These are phyloP conservation scores for Porcisia deanei DNA, from an alignment of 208 protist species.

Conservation along the genomic window DNA sequence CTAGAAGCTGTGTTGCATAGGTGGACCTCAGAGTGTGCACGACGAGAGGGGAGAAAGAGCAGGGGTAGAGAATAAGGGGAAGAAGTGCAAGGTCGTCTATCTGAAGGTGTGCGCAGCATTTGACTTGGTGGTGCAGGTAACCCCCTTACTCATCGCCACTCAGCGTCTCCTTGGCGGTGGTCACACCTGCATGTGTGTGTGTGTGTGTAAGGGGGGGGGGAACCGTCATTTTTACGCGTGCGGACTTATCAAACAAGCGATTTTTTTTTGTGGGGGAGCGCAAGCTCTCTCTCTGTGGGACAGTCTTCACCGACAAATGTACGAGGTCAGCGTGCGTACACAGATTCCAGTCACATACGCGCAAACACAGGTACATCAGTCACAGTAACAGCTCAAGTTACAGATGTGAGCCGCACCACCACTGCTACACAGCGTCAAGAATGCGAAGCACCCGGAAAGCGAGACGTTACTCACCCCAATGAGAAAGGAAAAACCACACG, in stretches of 20 bases:
- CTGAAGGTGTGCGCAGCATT: not conserved
- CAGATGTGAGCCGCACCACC: not conserved
- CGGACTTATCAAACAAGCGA: not conserved
- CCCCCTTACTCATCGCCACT: not conserved
- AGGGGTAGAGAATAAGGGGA: not conserved
- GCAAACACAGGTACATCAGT: not conserved
- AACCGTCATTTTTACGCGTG: not conserved
- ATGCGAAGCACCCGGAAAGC: not conserved
- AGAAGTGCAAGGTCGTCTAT: not conserved
- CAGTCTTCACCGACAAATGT: not conserved
- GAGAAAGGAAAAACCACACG: too few relatives aligned
- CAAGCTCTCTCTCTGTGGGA: not conserved
- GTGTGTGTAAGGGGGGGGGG: too few relatives aligned
- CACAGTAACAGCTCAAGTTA: not conserved
- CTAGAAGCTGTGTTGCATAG: not conserved
- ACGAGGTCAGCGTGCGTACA: not conserved
- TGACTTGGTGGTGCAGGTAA: not conserved
- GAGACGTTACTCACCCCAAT: not conserved
- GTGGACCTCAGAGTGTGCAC: not conserved
- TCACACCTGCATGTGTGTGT: not conserved
- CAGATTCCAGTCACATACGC: not conserved
- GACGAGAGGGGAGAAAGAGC: not conserved
- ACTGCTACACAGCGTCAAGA: not conserved
- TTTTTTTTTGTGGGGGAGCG: not conserved
- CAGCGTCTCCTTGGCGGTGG: not conserved